phyloP scores from a whole-genome alignment of 805 yeast genomes.

The Myxozyma udenii region DNA sequence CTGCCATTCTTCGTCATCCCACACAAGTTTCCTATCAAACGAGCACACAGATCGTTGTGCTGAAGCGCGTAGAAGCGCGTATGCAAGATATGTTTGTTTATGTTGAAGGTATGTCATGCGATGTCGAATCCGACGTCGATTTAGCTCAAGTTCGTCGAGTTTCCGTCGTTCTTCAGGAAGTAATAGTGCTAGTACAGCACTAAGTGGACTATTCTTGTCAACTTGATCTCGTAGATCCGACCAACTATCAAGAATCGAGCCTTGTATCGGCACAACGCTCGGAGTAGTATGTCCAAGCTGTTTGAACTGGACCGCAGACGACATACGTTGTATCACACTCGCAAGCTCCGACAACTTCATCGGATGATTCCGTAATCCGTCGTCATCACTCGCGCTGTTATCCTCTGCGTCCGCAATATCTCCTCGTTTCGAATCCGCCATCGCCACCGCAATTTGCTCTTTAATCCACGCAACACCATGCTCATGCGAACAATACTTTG shows the following conservation, averaged over 20 bases:
- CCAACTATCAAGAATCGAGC: neutral
- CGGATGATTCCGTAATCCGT: slow-evolving; percentile 9
- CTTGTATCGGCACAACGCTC: neutral
- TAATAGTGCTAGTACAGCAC: neutral
- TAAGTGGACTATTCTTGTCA: neutral
- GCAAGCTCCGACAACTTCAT: slow-evolving; percentile 6
- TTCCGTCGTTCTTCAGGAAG: neutral
- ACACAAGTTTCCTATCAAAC: slow-evolving; percentile 33
- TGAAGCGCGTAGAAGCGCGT: slow-evolving; percentile 30
- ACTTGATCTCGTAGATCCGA: neutral
- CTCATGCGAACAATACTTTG: slow-evolving; percentile 71
- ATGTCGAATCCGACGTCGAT: slow-evolving; percentile 9
- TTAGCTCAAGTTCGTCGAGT: slow-evolving; percentile 1
- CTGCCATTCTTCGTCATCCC: slow-evolving; percentile 32
- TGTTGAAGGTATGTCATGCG: slow-evolving; percentile 26
- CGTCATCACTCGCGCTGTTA: neutral
- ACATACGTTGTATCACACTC: neutral
- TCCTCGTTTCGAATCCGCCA: neutral
- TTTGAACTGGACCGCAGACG: slow-evolving; percentile 7
- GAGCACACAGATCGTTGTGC: slow-evolving; percentile 34
- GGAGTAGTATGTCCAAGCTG: slow-evolving; percentile 13
- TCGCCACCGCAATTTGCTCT: neutral
- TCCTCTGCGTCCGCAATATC: neutral
- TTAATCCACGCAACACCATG: slow-evolving; percentile 56
- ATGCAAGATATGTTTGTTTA: slow-evolving; percentile 20